Percentiles rank a stretch among this genome's conserved stretches.
Conservation (phyloP, 2,329 filamentous ascomycete species). For the Ophiocordyceps camponoti-leonardi region DNA sequence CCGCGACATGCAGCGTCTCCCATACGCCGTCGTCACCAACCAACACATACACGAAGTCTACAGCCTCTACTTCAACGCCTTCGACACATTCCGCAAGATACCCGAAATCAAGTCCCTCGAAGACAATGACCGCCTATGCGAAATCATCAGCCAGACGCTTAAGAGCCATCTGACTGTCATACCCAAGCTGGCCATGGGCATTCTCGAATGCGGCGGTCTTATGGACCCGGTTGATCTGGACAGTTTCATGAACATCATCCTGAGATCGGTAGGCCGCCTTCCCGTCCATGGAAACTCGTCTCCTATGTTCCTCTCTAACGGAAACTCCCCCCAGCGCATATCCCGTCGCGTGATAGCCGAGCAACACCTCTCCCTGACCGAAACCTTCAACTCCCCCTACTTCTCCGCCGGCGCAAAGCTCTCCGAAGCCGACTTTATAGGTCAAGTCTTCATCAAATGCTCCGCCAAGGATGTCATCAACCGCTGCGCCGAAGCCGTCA, state of each 20-base stretch:
- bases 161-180: slow-evolving; percentile 86
- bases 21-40: slow-evolving; percentile 93
- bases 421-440: slow-evolving; percentile 68
- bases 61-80: slow-evolving; percentile 92
- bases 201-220: slow-evolving; percentile 72
- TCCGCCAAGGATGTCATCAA: slow-evolving; percentile 80
- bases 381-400: slow-evolving; percentile 82
- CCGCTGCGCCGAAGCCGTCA: slow-evolving; percentile 61
- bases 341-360: slow-evolving; percentile 93
- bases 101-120: slow-evolving; percentile 71
- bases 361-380: slow-evolving; percentile 86
- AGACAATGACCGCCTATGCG: slow-evolving; percentile 80
- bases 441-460: slow-evolving; percentile 88
- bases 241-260: slow-evolving; percentile 84
- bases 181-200: slow-evolving; percentile 83
- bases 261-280: slow-evolving; percentile 55
- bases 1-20: slow-evolving; percentile 90
- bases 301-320: background rate
- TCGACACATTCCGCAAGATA: slow-evolving; percentile 73
- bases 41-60: slow-evolving; percentile 88
- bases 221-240: slow-evolving; percentile 73
- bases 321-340: slow-evolving; percentile 45
- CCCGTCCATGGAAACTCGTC: background rate
- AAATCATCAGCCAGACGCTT: slow-evolving; percentile 60
- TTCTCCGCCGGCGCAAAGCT: slow-evolving; percentile 69